Percentiles rank a stretch among this genome's conserved stretches.
These are phyloP conservation scores for Trichosanthes cucumerina DNA, from an alignment of 306 rosid genomes.

Conservation along the genomic window DNA sequence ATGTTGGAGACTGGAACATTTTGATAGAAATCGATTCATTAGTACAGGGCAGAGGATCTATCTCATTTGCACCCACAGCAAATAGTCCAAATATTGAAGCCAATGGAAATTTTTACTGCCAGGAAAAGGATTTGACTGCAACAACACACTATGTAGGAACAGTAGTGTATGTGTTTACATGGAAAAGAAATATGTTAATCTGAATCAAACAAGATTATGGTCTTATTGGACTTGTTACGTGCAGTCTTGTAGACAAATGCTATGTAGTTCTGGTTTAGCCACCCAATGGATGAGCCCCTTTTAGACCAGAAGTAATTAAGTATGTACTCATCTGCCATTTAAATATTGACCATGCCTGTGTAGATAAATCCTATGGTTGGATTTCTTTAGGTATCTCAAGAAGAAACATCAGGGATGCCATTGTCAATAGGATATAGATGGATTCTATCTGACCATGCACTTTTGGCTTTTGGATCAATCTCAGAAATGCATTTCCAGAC, in stretches of 20 bases:
- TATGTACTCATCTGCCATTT: background rate
- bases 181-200: background rate
- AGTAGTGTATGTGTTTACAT: background rate
- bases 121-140: background rate
- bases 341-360: background rate
- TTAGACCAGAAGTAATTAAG: background rate
- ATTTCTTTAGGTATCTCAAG: background rate
- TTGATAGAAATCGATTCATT: background rate
- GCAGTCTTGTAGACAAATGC: background rate
- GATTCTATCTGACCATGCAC: conserved; percentile 59
- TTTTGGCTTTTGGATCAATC: conserved; percentile 33
- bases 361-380: background rate
- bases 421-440: conserved; percentile 40
- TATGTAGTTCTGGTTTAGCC: background rate
- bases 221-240: background rate
- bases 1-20: background rate
- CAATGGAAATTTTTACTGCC: background rate
- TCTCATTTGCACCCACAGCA: background rate
- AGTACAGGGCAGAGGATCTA: background rate
- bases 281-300: background rate
- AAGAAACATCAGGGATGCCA: conserved; percentile 16
- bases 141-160: background rate
- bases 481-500: conserved; percentile 52
- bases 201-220: background rate
- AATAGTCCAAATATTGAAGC: background rate